Conservation (phyloP, 129 eudicot genomes). For the Oenanthe sinensis region DNA sequence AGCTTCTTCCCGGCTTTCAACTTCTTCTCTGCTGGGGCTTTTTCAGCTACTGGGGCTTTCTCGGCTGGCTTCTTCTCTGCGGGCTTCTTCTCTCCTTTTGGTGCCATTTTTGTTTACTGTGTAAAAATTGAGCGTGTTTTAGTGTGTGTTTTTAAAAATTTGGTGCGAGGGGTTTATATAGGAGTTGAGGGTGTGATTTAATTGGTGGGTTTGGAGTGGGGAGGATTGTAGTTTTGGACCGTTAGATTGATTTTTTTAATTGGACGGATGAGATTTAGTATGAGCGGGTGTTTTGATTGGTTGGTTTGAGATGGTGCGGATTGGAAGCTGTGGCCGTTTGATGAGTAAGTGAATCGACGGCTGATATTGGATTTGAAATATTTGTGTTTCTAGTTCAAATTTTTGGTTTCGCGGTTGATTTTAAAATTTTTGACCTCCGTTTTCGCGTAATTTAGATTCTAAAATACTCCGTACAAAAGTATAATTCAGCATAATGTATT, state of each 20-base stretch:
- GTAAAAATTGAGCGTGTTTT: background rate
- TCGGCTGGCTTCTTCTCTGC: slow-evolving; percentile 27
- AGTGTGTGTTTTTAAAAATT: background rate
- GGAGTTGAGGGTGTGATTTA: background rate
- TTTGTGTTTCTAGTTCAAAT: too few species aligned
- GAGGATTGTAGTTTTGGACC: background rate
- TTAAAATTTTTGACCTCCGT: too few species aligned
- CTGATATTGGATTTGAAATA: background rate
- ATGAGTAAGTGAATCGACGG: background rate
- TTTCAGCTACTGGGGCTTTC: slow-evolving; percentile 16
- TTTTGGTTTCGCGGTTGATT: too few species aligned
- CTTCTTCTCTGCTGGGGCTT: slow-evolving; percentile 20
- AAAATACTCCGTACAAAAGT: too few species aligned
- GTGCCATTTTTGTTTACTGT: slow-evolving; percentile 6
- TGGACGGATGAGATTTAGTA: background rate
- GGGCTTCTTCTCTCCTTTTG: slow-evolving; percentile 10
- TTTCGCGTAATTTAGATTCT: too few species aligned
- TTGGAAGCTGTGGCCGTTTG: background rate
- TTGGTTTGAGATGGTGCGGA: background rate
- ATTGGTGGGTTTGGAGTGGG: slow-evolving; percentile 6
- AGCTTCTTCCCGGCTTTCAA: slow-evolving; percentile 23
- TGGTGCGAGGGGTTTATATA: background rate
- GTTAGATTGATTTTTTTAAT: background rate
- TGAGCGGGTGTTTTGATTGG: background rate
- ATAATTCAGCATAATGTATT: too few species aligned